phyloP scores from a whole-genome alignment of 2,329 filamentous ascomycete genomes.

The Cladorrhinum sp. region DNA sequence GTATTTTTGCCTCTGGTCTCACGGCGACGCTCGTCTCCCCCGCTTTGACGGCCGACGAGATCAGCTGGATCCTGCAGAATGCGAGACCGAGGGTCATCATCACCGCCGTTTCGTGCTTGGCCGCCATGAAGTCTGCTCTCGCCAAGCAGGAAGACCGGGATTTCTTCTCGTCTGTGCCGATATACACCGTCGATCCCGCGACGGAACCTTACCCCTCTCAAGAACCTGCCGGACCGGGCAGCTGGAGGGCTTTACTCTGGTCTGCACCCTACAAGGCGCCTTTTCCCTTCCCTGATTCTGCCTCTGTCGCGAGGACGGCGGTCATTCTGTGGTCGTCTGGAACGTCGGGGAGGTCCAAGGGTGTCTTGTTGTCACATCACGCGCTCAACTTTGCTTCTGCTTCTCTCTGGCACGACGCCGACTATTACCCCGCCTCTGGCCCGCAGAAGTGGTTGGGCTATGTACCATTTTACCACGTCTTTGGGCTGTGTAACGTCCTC shows the following conservation, averaged over 20 bases:
- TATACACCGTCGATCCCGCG: slow-evolving; percentile 52
- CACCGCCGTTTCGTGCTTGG: slow-evolving; percentile 33
- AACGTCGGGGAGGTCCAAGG: slow-evolving; percentile 72
- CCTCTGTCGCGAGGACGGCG: slow-evolving; percentile 60
- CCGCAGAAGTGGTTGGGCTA: slow-evolving; percentile 55
- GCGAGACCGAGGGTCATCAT: slow-evolving; percentile 38
- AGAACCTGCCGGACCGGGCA: slow-evolving; percentile 23
- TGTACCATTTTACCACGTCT: slow-evolving; percentile 68
- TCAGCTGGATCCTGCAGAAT: slow-evolving; percentile 42
- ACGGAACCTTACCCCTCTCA: slow-evolving; percentile 34
- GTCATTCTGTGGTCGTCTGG: slow-evolving; percentile 51
- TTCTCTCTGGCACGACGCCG: slow-evolving; percentile 48
- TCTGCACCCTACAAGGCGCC: slow-evolving; percentile 47
- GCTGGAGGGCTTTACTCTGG: slow-evolving; percentile 62
- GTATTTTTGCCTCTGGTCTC: slow-evolving; percentile 39
- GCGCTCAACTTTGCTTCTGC: slow-evolving; percentile 60
- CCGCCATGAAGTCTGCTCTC: slow-evolving; percentile 36
- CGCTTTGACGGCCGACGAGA: slow-evolving; percentile 38
- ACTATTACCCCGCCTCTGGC: slow-evolving; percentile 36
- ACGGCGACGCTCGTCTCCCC: slow-evolving; percentile 41
- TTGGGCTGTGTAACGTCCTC: slow-evolving; percentile 56
- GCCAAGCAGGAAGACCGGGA: slow-evolving; percentile 32
- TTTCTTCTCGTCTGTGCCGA: slow-evolving; percentile 47
- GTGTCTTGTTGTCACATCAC: slow-evolving; percentile 67
- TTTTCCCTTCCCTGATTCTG: slow-evolving; percentile 41